Conservation (phyloP, 805 yeast species). For the Lachancea thermotolerans region DNA sequence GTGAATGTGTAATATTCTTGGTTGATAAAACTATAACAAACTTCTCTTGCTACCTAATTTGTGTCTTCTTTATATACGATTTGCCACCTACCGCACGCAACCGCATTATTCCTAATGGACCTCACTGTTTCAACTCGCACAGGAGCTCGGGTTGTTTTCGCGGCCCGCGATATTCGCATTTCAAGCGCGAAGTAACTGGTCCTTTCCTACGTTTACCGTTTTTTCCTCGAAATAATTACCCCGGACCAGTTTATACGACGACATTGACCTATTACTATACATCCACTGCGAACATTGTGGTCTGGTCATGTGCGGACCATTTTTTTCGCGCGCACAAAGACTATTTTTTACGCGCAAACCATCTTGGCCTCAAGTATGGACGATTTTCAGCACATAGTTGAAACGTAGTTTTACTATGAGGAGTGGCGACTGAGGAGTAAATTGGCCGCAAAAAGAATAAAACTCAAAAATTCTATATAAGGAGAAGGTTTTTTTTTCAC, state of each 20-base stretch:
- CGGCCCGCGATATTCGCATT: constrained; percentile 3
- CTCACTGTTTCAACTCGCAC: too few relatives aligned
- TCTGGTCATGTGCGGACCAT: constrained; percentile 1
- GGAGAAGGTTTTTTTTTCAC: not conserved
- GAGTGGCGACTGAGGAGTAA: not conserved
- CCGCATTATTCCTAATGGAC: too few relatives aligned
- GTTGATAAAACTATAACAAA: too few relatives aligned
- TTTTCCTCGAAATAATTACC: too few relatives aligned
- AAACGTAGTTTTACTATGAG: constrained; percentile 1
- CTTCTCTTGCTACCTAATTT: too few relatives aligned
- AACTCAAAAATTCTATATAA: not conserved
- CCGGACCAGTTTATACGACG: too few relatives aligned
- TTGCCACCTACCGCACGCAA: too few relatives aligned
- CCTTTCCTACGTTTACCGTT: not conserved
- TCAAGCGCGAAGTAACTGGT: constrained; percentile 3
- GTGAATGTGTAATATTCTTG: constrained; percentile 1
- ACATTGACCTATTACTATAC: too few relatives aligned
- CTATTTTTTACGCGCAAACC: constrained; percentile 2
- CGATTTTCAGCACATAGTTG: constrained; percentile 1
- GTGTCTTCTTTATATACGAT: too few relatives aligned
- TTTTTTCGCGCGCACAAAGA: constrained; percentile 2
- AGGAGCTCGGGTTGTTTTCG: not conserved
- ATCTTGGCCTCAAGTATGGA: not conserved
- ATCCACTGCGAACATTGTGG: not conserved
- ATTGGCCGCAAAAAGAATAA: constrained; percentile 2